A percentile compares a stretch with the other conserved stretches of the same genome.
phyloP scores from a whole-genome alignment of 148 eudicot species.

The Chenopodium quinoa region DNA sequence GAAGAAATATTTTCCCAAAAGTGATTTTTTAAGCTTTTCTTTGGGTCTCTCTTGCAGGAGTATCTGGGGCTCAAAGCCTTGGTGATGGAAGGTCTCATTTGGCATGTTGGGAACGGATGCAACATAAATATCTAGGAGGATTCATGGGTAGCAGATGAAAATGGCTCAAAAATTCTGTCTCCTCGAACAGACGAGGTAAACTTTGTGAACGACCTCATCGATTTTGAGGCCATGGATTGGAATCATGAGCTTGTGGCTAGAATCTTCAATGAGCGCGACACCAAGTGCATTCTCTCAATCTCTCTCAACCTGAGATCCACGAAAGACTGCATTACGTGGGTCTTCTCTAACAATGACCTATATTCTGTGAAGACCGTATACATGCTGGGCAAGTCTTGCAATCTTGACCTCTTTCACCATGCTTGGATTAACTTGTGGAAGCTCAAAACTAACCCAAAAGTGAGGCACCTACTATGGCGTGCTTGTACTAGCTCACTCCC shows the following conservation, averaged over 20 bases:
- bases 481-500: neutral
- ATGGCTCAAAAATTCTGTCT: neutral
- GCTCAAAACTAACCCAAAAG: neutral
- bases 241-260: neutral
- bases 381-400: neutral
- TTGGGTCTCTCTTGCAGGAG: neutral
- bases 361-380: neutral
- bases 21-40: neutral
- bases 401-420: neutral
- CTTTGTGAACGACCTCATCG: neutral
- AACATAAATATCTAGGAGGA: neutral
- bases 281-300: neutral
- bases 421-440: neutral
- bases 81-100: neutral
- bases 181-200: neutral
- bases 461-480: neutral
- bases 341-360: neutral
- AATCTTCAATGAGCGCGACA: neutral
- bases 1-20: too few relatives aligned
- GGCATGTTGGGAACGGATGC: neutral
- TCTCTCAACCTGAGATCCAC: accelerated
- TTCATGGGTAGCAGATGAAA: neutral
- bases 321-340: neutral
- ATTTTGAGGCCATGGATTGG: neutral
- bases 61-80: neutral